Conservation (phyloP, 768 basidiomycete species). For the Tubosaeta sp. region DNA sequence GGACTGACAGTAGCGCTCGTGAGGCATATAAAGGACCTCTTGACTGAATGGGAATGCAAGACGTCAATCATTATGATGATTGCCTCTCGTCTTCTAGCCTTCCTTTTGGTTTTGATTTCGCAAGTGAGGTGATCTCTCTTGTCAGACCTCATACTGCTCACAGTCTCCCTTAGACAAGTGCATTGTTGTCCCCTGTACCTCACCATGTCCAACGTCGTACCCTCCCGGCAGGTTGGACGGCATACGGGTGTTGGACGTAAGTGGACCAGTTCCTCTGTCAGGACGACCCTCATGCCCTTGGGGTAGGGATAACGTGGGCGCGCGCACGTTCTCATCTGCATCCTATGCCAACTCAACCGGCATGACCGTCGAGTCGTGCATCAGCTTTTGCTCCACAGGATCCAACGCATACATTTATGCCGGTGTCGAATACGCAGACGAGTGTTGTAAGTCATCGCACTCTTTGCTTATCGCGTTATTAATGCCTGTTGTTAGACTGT, state of each 20-base stretch:
- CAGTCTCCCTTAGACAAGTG: constrained; percentile 4
- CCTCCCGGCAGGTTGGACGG: constrained; percentile 54
- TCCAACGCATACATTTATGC: constrained; percentile 51
- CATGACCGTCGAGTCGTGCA: constrained; percentile 61
- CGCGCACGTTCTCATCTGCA: constrained; percentile 54
- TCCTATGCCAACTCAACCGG: constrained; percentile 40
- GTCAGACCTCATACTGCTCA: not conserved
- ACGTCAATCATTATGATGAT: constrained; percentile 7
- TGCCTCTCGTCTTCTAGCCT: not conserved
- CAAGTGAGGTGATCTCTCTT: constrained; percentile 4
- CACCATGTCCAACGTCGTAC: constrained; percentile 11
- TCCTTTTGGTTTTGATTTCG: constrained; percentile 1
- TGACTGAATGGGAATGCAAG: not conserved
- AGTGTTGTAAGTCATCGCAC: constrained; percentile 50
- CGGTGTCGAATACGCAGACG: constrained; percentile 62
- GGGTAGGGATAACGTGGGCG: constrained; percentile 50
- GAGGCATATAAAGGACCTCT: constrained; percentile 10
- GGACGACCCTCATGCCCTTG: not conserved
- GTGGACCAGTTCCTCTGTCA: constrained; percentile 6
- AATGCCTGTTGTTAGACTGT: constrained; percentile 45
- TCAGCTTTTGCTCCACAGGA: constrained; percentile 38
- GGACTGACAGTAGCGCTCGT: constrained; percentile 6
- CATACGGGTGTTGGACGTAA: constrained; percentile 61
- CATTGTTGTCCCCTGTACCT: constrained; percentile 1
- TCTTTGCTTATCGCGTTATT: not conserved